A percentile compares a stretch with the other conserved stretches of the same genome.
Evolutionary conservation across 208 protist genomes (phyloP).

Genomic region (Crithidia sp.): DNA sequence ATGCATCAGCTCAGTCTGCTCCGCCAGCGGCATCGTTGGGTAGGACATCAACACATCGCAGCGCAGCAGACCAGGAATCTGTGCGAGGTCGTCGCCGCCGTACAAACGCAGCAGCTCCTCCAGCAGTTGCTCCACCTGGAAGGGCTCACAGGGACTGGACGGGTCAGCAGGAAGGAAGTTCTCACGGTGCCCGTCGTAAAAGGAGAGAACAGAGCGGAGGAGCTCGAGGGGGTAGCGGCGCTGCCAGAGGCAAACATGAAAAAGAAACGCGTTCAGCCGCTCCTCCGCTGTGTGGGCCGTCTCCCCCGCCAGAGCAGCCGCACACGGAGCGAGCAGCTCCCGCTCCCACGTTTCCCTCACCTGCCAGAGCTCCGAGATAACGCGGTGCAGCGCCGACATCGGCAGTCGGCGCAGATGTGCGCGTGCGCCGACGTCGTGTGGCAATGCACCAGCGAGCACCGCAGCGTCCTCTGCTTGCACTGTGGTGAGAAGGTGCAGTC

Average conservation of each 20-base stretch:
- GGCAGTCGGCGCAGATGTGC: conserved; percentile 28
- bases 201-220: conserved; percentile 41
- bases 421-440: conserved; percentile 1
- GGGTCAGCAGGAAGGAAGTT: conserved; percentile 2
- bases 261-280: conserved; percentile 44
- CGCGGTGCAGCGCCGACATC: conserved; percentile 25
- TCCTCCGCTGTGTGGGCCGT: conserved; percentile 2
- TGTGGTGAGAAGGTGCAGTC: conserved; percentile 21
- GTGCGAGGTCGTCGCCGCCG: conserved; percentile 25
- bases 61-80: conserved; percentile 53
- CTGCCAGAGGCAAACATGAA: conserved; percentile 79
- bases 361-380: conserved; percentile 16
- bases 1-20: conserved; percentile 57
- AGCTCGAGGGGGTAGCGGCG: conserved; percentile 67
- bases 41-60: conserved; percentile 84
- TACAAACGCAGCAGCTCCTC: conserved; percentile 43
- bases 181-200: conserved; percentile 29
- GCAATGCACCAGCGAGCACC: neutral
- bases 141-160: conserved; percentile 5
- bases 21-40: conserved; percentile 32
- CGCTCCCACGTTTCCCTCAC: conserved; percentile 29
- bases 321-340: conserved; percentile 21
- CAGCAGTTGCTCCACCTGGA: conserved; percentile 48
- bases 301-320: conserved; percentile 4
- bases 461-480: conserved; percentile 18